Base-by-base conservation (phyloP, 179 eudicot genomes). In the Drosera spatulata region DNA sequence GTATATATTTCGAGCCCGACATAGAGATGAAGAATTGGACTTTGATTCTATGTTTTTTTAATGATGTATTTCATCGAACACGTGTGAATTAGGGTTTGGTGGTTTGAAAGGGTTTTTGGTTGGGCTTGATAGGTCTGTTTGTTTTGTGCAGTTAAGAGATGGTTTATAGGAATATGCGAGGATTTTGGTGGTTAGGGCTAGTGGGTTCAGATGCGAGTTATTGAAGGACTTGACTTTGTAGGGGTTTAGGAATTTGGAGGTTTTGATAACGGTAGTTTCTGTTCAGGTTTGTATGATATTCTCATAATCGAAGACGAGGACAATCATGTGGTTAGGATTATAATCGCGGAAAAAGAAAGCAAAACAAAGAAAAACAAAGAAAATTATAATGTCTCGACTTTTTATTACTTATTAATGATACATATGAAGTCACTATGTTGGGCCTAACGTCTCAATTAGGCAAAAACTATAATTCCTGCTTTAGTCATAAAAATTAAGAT, bases 131-230 rank as follows among this genome's bases (percentile, higher is more conserved):
- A 3, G 10, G 38, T 22, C 3, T 55, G 58, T 6, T 55, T 10
- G 59, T 13, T 41, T 57, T 70, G 71, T 56, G 71, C 73, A 91
- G 97, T 73, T 91, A 78, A 83, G 95, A 42, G 87, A 91, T 58
- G 91, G 80, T 71, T 65, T 22, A 1, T 1, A 22, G 33, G 33
- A 22, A 22, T 22, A 22, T 22, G 33, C 33, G 33, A 22, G 33
- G 88, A 73, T 88, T 41, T 72, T 88, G 84, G 97, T 88, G 59
- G 96, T 91, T 49, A 96, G 97, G 38, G 97, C 96, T 46, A 96
- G 96, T 74, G 96, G 96, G n/a, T 73, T 91, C 71, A 95, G 96
- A 10, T 91, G 96, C 66, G 96, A 91, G 71, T 77, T 88, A 69
- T 73, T 91, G 10, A 91, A 91, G 73, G 97, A 91, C 60, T 77